These are phyloP conservation scores for Diaporthe sp. DNA, from an alignment of 2,329 filamentous ascomycete genomes.

Conservation along the genomic window DNA sequence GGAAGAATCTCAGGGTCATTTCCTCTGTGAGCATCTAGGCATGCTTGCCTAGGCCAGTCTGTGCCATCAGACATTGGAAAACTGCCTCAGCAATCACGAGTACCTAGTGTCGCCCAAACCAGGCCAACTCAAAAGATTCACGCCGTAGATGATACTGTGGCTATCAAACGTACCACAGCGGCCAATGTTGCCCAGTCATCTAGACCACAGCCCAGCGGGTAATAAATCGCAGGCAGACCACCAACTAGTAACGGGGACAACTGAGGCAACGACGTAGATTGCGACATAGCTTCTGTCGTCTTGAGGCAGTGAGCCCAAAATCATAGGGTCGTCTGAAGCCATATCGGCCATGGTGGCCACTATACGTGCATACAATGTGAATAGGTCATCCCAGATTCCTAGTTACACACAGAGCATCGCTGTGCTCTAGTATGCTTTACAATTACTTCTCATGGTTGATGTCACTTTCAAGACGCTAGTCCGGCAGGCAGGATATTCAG, in stretches of 20 bases:
- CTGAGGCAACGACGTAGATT: neutral
- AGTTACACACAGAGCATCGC: neutral
- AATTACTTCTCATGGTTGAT: neutral
- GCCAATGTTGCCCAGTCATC: slow-evolving; percentile 2
- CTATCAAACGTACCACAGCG: neutral
- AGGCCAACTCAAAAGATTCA: neutral
- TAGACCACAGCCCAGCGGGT: neutral
- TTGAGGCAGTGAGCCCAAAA: neutral
- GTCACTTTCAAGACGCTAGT: neutral
- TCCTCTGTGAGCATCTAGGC: neutral
- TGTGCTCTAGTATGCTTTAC: neutral
- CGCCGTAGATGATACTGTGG: fast-evolving
- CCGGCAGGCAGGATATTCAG: neutral
- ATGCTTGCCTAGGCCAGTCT: slow-evolving; percentile 11
- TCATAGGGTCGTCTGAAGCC: neutral
- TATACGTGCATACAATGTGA: neutral
- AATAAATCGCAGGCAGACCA: neutral
- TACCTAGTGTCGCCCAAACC: neutral
- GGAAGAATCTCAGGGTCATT: neutral
- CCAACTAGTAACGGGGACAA: neutral
- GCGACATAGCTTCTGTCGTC: neutral
- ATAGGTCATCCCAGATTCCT: neutral
- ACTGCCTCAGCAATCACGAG: neutral
- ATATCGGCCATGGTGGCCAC: neutral
- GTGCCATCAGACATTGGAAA: neutral